Evolutionary conservation across 352 stramenopile species (phyloP).

Genomic region (Phytophthora citrophthora): DNA sequence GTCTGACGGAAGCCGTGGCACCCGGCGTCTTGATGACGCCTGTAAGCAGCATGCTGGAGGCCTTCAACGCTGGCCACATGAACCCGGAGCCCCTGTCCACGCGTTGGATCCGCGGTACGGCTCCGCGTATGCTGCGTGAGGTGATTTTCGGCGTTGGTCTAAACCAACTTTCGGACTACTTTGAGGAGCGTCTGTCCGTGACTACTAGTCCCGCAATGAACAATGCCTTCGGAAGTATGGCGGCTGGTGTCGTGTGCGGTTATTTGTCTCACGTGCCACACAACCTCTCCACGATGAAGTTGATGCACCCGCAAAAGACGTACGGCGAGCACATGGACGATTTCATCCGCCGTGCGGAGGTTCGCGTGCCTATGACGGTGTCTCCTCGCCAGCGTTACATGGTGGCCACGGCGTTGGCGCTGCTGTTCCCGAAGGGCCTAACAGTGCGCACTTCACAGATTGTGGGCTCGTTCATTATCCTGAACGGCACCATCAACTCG

Average conservation of each 20-base stretch:
- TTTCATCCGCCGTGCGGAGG: conserved; percentile 83
- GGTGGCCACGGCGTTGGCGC: conserved; percentile 72
- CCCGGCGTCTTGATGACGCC: conserved; percentile 94
- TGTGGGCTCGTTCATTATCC: conserved; percentile 93
- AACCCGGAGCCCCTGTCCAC: conserved; percentile 90
- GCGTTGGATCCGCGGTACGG: conserved; percentile 90
- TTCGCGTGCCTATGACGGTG: conserved; percentile 80
- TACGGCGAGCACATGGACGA: conserved; percentile 87
- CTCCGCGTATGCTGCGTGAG: conserved; percentile 87
- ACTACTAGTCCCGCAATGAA: conserved; percentile 73
- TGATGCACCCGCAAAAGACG: conserved; percentile 92
- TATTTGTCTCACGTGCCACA: conserved; percentile 96
- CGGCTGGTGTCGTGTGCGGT: conserved; percentile 89
- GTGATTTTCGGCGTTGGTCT: conserved; percentile 94
- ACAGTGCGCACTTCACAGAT: conserved; percentile 93
- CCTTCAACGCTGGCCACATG: conserved; percentile 93
- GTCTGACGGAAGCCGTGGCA: conserved; percentile 80
- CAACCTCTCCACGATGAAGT: conserved; percentile 96
- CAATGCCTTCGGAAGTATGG: conserved; percentile 90
- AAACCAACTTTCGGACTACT: conserved; percentile 95
- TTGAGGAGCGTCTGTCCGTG: conserved; percentile 89
- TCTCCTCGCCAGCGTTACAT: conserved; percentile 73
- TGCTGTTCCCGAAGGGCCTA: conserved; percentile 89
- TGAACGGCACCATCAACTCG: conserved; percentile 94
- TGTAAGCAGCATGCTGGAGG: conserved; percentile 92